Evolutionary conservation across 257 asterid genomes (phyloP), one percentile per base, ranked within the genome.

Genomic region (Jasminum sambac): DNA sequence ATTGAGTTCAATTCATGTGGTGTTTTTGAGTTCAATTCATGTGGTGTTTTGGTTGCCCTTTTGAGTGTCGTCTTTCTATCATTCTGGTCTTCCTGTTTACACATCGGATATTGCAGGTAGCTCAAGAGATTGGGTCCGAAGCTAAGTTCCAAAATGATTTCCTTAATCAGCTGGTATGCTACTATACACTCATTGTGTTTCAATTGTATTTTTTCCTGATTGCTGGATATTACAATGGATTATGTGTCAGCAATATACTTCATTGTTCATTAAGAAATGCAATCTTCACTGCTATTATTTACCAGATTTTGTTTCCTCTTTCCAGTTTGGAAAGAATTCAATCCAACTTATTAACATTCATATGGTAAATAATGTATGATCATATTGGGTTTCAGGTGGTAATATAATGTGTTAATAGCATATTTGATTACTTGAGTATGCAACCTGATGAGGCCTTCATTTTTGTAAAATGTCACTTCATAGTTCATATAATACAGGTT

Each of bases 81-180:
- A 66, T 44, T 25, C 34, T 61, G 36, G 71, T 38, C 67, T 70
- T 24, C 42, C 68, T 64, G n/a, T 46, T 46, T 64, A 39, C 34
- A 60, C 73, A 39, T 59, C 34, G 43, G 50, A 37, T 64, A 62
- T 75, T 84, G 78, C 92, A 94, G 98, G 97, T 94, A 74, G 97
- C 97, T 64, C 92, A 88, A 83, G 99, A 94, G 39, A 94, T 94
- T 40, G 82, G 80, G 46, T 76, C 89, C 9, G 99, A 94, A 83
- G 93, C 99, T 4, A 89, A 82, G 79, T 85, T 42, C 73, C 99
- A 94, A 84, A 94, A 88, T 81, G 96, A 94, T 78, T 88, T 91
- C 78, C 83, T 94, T 80, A 89, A 83, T 82, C 96, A 91, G 84
- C 83, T 94, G 96, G 98, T 90, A 88, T 65, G 89, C 71, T 52